Evolutionary conservation across 2,329 filamentous ascomycete species (phyloP).

Genomic region (Aspergillus sp.): DNA sequence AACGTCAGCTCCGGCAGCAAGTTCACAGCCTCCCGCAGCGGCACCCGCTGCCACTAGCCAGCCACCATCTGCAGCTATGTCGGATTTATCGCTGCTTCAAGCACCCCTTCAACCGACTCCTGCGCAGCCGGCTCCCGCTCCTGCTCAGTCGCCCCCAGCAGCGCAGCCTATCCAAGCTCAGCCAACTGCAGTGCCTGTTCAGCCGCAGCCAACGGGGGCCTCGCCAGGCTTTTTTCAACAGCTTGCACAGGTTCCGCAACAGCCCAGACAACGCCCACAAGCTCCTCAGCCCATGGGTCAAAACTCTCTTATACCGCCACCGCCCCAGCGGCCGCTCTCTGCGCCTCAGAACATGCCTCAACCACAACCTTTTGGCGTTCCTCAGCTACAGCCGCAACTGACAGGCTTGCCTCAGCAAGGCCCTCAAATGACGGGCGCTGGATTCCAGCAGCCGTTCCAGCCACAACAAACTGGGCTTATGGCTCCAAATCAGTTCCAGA

Average conservation of each 20-base stretch:
- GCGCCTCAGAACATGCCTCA: slow-evolving; percentile 77
- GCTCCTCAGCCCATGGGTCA: slow-evolving; percentile 64
- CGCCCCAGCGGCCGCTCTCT: slow-evolving; percentile 77
- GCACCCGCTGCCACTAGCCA: slow-evolving; percentile 33
- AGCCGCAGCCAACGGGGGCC: slow-evolving; percentile 47
- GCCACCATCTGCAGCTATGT: slow-evolving; percentile 65
- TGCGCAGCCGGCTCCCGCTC: slow-evolving; percentile 47
- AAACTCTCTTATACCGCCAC: slow-evolving; percentile 70
- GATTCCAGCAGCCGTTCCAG: slow-evolving; percentile 58
- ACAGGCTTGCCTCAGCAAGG: slow-evolving; percentile 66
- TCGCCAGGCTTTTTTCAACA: slow-evolving; percentile 54
- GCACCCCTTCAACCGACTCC: slow-evolving; percentile 58
- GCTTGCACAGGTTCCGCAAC: slow-evolving; percentile 35
- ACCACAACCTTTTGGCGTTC: slow-evolving; percentile 68
- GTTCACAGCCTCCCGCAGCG: slow-evolving; percentile 26
- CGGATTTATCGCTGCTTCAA: slow-evolving; percentile 65
- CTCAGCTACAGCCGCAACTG: slow-evolving; percentile 78
- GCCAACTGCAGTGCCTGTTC: slow-evolving; percentile 39
- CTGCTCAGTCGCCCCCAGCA: slow-evolving; percentile 44
- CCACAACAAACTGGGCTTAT: slow-evolving; percentile 66
- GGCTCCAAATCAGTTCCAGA: slow-evolving; percentile 39
- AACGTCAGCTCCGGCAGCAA: slow-evolving; percentile 33
- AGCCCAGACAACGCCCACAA: slow-evolving; percentile 67
- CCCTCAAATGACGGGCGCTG: slow-evolving; percentile 65
- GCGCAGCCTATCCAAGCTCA: slow-evolving; percentile 38